Evolutionary conservation across 2,329 filamentous ascomycete genomes (phyloP), one percentile per base, ranked within the genome.

Genomic region (Fusarium hostae): DNA sequence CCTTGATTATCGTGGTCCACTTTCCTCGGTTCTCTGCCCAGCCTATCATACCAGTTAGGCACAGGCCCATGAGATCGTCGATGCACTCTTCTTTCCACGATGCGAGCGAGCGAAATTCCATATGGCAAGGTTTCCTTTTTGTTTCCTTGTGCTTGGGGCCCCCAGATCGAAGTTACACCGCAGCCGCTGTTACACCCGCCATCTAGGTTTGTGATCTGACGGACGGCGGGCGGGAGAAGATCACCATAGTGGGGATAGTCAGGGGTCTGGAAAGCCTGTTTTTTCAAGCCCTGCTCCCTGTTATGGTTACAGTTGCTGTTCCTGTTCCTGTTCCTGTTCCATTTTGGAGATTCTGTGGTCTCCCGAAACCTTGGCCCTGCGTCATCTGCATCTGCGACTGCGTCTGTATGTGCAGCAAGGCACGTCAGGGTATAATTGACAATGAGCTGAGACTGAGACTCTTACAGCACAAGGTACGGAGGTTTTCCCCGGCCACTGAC

Each of bases 151-250:
- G 26, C 44, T 28, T 47, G 43, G 43, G 39, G 47, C 35, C 48
- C 57, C 48, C 57, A 47, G 66, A 72, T 72, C 70, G 57, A 63
- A 51, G 70, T 72, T 72, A 67, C 70, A 72, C 66, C 58, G 70
- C 70, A 70, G 67, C 66, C 62, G 47, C 32, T 44, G 68, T 70
- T 63, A 54, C 68, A 71, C 54, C 65, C 57, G 65, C 43, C 20
- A 37, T 32, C 55, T 52, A 52, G 48, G 48, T 39, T 52, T 52
- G 32, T 57, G 32, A 61, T 61, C 51, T 45, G 58, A 44, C 51
- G 24, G 48, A 35, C 32, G 43, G 40, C 32, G 35, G 45, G 37
- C 55, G 55, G 50, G 50, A 45, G 30, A 32, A 35, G 63, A 69
- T 59, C 65, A 54, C 59, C 57, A 24, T 52, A 66, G 51, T 32